Evolutionary conservation across 2,329 filamentous ascomycete genomes (phyloP).

Genomic region (Exophiala viscosa): DNA sequence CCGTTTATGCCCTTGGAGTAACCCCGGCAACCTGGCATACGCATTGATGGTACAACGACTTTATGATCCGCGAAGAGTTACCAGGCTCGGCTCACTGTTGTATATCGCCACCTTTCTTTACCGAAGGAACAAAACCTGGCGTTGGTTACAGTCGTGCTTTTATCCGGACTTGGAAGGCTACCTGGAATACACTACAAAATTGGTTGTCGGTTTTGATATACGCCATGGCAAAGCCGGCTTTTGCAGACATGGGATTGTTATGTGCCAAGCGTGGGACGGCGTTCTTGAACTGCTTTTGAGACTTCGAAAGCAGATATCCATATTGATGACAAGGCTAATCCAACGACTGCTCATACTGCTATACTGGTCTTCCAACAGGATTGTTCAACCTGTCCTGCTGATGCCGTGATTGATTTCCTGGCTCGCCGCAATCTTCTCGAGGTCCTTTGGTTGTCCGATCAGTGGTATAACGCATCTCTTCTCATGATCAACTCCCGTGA

Average conservation of each 20-base stretch:
- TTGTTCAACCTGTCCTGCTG: not conserved
- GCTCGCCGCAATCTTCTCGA: not conserved
- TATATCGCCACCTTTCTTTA: not conserved
- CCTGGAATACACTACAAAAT: constrained; percentile 19
- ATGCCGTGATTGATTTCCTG: not conserved
- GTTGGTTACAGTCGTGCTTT: constrained; percentile 23
- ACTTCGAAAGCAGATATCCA: constrained; percentile 5
- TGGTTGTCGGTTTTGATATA: constrained; percentile 26
- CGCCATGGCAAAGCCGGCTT: constrained; percentile 31
- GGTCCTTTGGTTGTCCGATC: too few relatives aligned
- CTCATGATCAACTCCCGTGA: too few relatives aligned
- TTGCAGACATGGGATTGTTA: constrained; percentile 25
- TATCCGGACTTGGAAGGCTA: constrained; percentile 26
- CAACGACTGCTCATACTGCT: constrained; percentile 14
- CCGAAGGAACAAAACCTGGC: constrained; percentile 8
- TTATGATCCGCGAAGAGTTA: constrained; percentile 14
- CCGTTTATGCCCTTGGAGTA: too few relatives aligned
- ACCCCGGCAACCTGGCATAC: constrained; percentile 4
- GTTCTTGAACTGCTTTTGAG: constrained; percentile 5
- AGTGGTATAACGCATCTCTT: too few relatives aligned
- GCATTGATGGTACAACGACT: constrained; percentile 17
- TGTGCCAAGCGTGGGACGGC: constrained; percentile 23
- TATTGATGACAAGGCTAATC: constrained; percentile 18
- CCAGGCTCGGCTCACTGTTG: not conserved
- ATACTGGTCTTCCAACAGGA: not conserved